Percentiles rank a stretch among this genome's conserved stretches.
Evolutionary conservation across 83 land plant species (phyloP).

Genomic region (Isoetes engelmannii): DNA sequence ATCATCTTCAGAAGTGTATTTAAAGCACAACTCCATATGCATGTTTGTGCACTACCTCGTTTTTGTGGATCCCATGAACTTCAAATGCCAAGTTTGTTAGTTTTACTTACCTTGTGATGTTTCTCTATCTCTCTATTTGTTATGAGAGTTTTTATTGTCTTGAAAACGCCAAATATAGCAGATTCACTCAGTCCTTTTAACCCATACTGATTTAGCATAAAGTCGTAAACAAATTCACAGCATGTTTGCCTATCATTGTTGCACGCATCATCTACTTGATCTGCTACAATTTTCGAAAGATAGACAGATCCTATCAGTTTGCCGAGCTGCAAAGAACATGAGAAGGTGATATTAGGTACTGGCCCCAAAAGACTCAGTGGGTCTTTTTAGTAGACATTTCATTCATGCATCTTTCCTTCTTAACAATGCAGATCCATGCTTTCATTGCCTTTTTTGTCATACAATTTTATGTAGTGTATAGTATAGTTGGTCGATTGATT

Average conservation of each 20-base stretch:
- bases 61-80: no score
- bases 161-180: conserved; percentile 39
- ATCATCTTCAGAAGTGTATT: no score
- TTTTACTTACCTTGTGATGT: conserved; percentile 23
- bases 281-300: conserved; percentile 28
- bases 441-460: no score
- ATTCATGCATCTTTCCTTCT: background rate
- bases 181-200: conserved; percentile 39
- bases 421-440: no score
- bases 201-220: conserved; percentile 41
- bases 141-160: conserved; percentile 26
- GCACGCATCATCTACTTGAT: conserved; percentile 31
- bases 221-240: conserved; percentile 40
- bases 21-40: no score
- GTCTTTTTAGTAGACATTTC: no score
- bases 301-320: conserved; percentile 33
- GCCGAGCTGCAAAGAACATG: conserved; percentile 25
- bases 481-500: no score
- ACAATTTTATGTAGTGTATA: no score
- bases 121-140: conserved; percentile 31
- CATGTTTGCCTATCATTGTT: conserved; percentile 32
- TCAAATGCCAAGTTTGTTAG: background rate
- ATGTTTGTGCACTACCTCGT: no score
- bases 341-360: no score
- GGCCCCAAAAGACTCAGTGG: no score